Base-by-base conservation (phyloP, 1,284 basidiomycete genomes). In the Rhodotorula sp. region DNA sequence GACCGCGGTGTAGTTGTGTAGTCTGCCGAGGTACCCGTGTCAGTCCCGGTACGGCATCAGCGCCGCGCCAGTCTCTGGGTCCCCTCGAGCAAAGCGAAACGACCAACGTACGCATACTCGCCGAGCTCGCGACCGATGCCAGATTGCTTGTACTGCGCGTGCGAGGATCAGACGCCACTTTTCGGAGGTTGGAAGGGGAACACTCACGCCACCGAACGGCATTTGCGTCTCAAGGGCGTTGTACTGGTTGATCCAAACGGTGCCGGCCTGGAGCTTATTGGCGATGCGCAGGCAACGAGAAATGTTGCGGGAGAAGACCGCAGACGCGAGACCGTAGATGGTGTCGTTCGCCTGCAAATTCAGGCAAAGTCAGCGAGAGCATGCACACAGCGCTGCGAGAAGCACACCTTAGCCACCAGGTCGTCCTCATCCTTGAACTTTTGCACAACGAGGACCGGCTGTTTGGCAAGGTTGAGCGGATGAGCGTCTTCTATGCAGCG, bases 221-320 rank as follows among this genome's bases (percentile, higher is more conserved):
- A 52, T 54, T 25, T 60, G 58, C 23, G 45, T 0, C 25, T 27
- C 27, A 19, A 45, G 10, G 44, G 19, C 14, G 41, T 48, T 25
- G 52, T 48, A 85, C 74, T 88, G 90, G 85, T 95, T 94, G 77
- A 91, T 82, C 88, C 86, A 83, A 61, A 81, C 75, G 53, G 59
- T 62, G 25, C 94, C 94, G 4, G 92, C 91, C 77, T 92, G 87
- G 72, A 97, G 84, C 75, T 82, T 85, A 82, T 92, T 87, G 10
- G 91, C 90, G 13, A 90, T 88, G 67, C 86, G 83, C 74, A 96
- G 82, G 1, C 91, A 93, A 34, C 88, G 85, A 73, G 86, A 86
- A 82, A 96, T 82, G 83, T 97, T 87, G 76, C 87, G 85, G 50
- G 90, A 88, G 85, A 95, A 96, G 71, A 97, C 88, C 42, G 91